Conservation (phyloP, 805 yeast species). For the Cyberlindnera japonica region DNA sequence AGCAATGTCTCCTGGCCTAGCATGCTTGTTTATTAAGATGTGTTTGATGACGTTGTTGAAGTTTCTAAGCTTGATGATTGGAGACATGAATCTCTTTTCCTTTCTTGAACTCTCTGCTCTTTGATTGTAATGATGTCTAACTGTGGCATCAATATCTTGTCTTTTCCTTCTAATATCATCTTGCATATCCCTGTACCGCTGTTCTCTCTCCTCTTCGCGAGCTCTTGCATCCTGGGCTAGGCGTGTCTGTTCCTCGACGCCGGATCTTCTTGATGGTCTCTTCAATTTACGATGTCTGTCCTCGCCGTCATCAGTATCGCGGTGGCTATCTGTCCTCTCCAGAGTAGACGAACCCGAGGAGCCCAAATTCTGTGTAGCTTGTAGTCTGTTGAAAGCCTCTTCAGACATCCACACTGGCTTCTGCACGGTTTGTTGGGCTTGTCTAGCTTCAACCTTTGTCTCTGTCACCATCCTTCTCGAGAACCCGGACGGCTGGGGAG, state of each 20-base stretch:
- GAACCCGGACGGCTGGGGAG: constrained; percentile 7
- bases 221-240: constrained; percentile 6
- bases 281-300: constrained; percentile 13
- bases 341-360: too few relatives aligned
- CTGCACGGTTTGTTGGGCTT: not conserved
- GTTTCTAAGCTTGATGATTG: constrained; percentile 79
- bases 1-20: constrained; percentile 51
- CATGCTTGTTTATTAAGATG: constrained; percentile 71
- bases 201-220: constrained; percentile 3
- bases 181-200: constrained; percentile 1
- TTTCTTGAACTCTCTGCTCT: constrained; percentile 66
- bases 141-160: constrained; percentile 52
- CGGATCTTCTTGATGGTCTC: constrained; percentile 21
- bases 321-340: too few relatives aligned
- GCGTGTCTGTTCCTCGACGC: not conserved
- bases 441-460: not conserved
- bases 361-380: not conserved
- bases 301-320: not conserved
- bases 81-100: constrained; percentile 65
- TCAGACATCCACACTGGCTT: constrained; percentile 9
- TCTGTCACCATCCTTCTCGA: constrained; percentile 10
- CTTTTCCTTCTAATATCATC: constrained; percentile 9
- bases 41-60: constrained; percentile 92
- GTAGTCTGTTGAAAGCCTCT: not conserved
- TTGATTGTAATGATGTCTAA: constrained; percentile 81